Evolutionary conservation across 1,284 basidiomycete genomes (phyloP), one percentile per base, ranked within the genome.

Genomic region (Cutaneotrichosporon mucoides): DNA sequence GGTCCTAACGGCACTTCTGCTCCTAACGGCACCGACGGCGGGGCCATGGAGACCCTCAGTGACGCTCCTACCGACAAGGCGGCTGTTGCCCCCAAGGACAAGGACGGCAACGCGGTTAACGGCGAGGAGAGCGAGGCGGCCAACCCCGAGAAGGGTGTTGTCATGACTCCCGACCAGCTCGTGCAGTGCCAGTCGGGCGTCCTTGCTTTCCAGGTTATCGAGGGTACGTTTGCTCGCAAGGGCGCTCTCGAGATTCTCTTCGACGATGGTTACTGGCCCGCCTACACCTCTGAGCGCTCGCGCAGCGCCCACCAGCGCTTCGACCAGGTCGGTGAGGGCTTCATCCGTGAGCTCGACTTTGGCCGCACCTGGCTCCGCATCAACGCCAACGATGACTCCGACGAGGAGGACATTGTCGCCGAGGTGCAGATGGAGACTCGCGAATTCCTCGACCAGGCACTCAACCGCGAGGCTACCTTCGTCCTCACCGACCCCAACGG

Each of bases 271-370:
- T 95, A 95, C 77, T 96, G 92, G 92, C 92, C 93, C 2, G 84
- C 85, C 54, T 93, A 95, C 80, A 86, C 84, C 58, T 97, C 95
- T 0, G 79, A 84, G 48, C 87, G 85, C 62, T 83, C 94, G 5
- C 84, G 88, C 62, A 89, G 89, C 68, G 83, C 81, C 15, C 82
- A 87, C 63, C 87, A 88, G 11, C 82, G 85, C 43, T 99, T 92
- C 90, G 89, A 92, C 71, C 87, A 91, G 76, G 71, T 97, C 43
- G 94, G 94, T 43, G 96, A 99, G 80, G 91, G 89, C 38, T 92
- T 98, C 72, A 81, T 99, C 70, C 92, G 93, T 73, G 96, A 99
- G 76, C 84, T 98, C 50, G 93, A 97, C 73, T 97, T 94, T 75
- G 86, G 90, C 53, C 84, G 86, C 55, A 85, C 95, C 52, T 92